Evolutionary conservation across 805 yeast genomes (phyloP).

Genomic region (Debaryomyces tyrocola): DNA sequence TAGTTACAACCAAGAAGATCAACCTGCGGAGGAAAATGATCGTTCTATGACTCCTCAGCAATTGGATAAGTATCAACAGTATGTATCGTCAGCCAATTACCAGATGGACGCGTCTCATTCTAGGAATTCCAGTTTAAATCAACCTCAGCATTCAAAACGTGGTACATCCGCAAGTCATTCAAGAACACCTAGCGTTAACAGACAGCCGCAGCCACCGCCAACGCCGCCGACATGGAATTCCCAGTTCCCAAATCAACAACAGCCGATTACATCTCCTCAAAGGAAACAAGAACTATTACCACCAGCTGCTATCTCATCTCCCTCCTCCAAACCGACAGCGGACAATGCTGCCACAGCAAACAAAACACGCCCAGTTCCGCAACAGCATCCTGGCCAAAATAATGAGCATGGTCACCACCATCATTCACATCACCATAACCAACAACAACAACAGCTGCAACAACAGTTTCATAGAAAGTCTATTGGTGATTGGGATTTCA

Average conservation of each 20-base stretch:
- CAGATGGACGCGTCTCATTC: constrained; percentile 11
- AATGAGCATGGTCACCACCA: constrained; percentile 4
- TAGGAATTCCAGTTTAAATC: constrained; percentile 15
- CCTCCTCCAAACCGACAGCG: constrained; percentile 2
- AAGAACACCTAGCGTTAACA: constrained; percentile 1
- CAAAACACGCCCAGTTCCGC: neutral
- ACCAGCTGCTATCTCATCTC: constrained; percentile 28
- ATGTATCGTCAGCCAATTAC: constrained; percentile 1
- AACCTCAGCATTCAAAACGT: constrained; percentile 8
- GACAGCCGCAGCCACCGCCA: constrained; percentile 1
- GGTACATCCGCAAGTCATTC: neutral
- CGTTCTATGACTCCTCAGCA: neutral
- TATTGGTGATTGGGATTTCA: constrained; percentile 95
- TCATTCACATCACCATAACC: constrained; percentile 4
- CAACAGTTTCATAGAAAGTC: constrained; percentile 77
- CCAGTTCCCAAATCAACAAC: neutral
- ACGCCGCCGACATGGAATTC: neutral
- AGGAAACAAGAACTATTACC: constrained; percentile 26
- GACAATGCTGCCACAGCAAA: neutral
- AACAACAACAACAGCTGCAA: constrained; percentile 14
- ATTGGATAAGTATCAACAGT: constrained; percentile 2
- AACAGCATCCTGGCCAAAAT: neutral
- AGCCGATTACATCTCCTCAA: neutral
- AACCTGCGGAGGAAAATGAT: neutral
- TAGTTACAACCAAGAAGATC: constrained; percentile 2